phyloP scores from a whole-genome alignment of 345 rosid genomes.

The Erodium maritimum region DNA sequence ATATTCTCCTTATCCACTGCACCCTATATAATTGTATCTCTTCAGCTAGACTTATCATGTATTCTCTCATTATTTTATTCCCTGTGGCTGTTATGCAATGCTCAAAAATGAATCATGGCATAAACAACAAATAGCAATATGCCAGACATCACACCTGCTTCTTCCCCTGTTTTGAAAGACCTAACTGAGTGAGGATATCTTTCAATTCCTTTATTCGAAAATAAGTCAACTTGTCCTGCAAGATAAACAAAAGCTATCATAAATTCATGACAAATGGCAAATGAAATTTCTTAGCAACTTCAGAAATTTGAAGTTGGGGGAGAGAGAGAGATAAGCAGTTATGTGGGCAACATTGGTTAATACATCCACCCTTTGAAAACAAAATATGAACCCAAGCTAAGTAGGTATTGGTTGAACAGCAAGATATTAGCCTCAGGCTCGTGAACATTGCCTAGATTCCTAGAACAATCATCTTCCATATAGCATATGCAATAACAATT shows the following conservation, averaged over 20 bases:
- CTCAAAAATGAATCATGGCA: background rate
- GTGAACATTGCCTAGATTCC: background rate
- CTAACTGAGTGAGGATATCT: slow-evolving; percentile 75
- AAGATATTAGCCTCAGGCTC: background rate
- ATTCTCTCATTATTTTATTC: too few species aligned
- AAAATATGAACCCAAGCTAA: background rate
- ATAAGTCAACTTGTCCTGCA: slow-evolving; percentile 66
- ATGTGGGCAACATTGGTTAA: background rate
- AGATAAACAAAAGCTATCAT: slow-evolving; percentile 3
- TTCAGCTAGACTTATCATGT: too few species aligned
- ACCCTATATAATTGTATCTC: too few species aligned
- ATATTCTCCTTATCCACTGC: too few species aligned
- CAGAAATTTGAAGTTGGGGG: background rate
- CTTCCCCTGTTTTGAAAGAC: slow-evolving; percentile 95
- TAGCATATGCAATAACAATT: too few species aligned
- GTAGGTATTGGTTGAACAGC: background rate
- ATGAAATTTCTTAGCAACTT: background rate
- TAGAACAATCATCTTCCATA: too few species aligned
- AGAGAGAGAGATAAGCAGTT: background rate
- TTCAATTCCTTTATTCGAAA: slow-evolving; percentile 95
- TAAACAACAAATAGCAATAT: background rate
- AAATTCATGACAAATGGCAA: background rate
- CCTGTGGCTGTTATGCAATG: too few species aligned
- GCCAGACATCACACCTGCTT: slow-evolving; percentile 51
- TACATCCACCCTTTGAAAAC: background rate